phyloP scores from a whole-genome alignment of 768 basidiomycete genomes.

The Stropharia rugosoannulata region DNA sequence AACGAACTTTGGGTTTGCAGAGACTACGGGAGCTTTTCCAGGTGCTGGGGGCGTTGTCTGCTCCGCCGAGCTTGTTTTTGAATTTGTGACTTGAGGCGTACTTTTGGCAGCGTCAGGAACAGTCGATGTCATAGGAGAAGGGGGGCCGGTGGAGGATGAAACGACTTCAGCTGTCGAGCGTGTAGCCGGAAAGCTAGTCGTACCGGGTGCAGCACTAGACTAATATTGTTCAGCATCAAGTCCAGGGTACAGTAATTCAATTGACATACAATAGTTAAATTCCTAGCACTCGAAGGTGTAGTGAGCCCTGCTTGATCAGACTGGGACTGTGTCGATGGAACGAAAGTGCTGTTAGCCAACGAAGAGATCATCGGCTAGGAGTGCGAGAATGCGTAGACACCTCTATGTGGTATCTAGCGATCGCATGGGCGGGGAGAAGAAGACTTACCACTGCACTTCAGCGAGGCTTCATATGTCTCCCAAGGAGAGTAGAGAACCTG shows the following conservation, averaged over 20 bases:
- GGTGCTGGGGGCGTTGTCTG: neutral
- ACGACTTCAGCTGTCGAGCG: neutral
- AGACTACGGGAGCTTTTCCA: neutral
- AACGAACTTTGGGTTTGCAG: neutral
- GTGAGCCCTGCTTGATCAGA: neutral
- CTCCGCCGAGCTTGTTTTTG: neutral
- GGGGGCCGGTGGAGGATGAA: neutral
- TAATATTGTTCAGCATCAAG: neutral
- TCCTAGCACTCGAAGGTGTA: neutral
- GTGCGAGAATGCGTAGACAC: slow-evolving; percentile 5
- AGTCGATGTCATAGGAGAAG: neutral
- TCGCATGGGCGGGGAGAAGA: slow-evolving; percentile 7
- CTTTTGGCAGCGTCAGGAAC: neutral
- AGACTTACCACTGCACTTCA: slow-evolving; percentile 13
- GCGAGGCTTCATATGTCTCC: slow-evolving; percentile 14
- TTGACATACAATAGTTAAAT: slow-evolving; percentile 3
- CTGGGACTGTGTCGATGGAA: slow-evolving; percentile 1
- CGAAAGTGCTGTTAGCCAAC: slow-evolving; percentile 2
- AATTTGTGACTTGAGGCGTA: neutral
- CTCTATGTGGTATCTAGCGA: slow-evolving; percentile 4
- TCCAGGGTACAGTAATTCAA: neutral
- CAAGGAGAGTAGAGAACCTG: slow-evolving; percentile 6
- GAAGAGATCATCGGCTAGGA: neutral
- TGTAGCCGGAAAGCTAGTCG: neutral
- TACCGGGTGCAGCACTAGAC: neutral